Base-by-base conservation (phyloP, 768 basidiomycete genomes). In the Botryobasidium botryosum region DNA sequence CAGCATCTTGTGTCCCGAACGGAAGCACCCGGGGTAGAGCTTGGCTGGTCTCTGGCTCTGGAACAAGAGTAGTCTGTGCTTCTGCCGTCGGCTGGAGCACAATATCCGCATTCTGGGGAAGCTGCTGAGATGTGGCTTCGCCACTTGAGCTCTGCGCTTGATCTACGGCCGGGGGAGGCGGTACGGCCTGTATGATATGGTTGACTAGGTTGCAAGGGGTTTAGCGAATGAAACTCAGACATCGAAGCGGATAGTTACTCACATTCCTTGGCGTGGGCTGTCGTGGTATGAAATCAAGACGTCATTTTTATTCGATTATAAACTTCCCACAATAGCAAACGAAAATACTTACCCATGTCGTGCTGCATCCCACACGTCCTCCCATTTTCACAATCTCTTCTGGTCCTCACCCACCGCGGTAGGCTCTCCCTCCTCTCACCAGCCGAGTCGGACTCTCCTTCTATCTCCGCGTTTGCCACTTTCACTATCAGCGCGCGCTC, bases 321-420 rank as follows among this genome's bases (percentile, higher is more conserved):
- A n/a, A n/a, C n/a, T n/a, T n/a, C n/a, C n/a, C n/a, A n/a, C n/a
- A n/a, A n/a, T n/a, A n/a, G n/a, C n/a, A n/a, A n/a, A n/a, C n/a
- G n/a, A 39, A 24, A 39, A 20, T 13, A 43, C 41, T 12, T 21
- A 43, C 41, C 17, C 12, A 44, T 8, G 8, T 44, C 43, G 12
- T 18, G 18, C 24, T 44, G 43, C 23, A 15, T 15, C n/a, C 8
- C n/a, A 26, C 43, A 44, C 8, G 43, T 37, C 17, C 43, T 44
- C 10, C 43, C 43, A 15, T 44, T 35, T 45, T 8, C 12, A 42
- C 43, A 44, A 25, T 44, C 43, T n/a, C 15, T 42, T 44, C 43
- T 8, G 8, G 37, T 24, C 12, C 21, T 2, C 10, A 44, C 43
- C 43, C 43, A 44, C n/a, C 10, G 10, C 12, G 43, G 43, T 12